These are phyloP conservation scores for Carallia brachiata DNA, from an alignment of 345 rosid species.

Conservation along the genomic window DNA sequence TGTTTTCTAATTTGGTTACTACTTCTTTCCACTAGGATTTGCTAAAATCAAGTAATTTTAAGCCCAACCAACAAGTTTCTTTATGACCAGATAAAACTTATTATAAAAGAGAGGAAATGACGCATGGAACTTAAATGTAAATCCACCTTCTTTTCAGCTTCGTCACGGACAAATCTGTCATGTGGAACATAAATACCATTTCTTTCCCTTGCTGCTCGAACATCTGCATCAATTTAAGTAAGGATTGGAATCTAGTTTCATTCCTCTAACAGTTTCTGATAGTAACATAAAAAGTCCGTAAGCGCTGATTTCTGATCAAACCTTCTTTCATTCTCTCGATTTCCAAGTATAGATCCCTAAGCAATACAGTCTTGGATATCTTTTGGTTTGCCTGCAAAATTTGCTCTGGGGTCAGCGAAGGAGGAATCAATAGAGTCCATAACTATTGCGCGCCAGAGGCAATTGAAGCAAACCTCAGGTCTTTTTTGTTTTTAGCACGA, in stretches of 20 bases:
- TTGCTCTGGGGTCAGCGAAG: slow-evolving; percentile 16
- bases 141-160: slow-evolving; percentile 86
- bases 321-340: slow-evolving; percentile 95
- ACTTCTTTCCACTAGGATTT: no score
- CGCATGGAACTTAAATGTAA: background rate
- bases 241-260: background rate
- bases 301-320: slow-evolving; percentile 19
- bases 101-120: background rate
- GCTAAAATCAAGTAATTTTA: no score
- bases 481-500: slow-evolving; percentile 90
- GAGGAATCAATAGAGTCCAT: background rate
- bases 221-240: slow-evolving; percentile 48
- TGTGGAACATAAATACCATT: slow-evolving; percentile 86
- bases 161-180: slow-evolving; percentile 78
- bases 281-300: background rate
- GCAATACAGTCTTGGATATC: slow-evolving; percentile 74
- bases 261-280: background rate
- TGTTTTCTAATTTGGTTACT: no score
- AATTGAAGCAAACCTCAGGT: slow-evolving; percentile 69
- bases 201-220: slow-evolving; percentile 89
- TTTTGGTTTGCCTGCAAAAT: slow-evolving; percentile 86
- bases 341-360: slow-evolving; percentile 83
- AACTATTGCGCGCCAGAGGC: background rate
- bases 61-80: background rate
- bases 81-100: background rate